Evolutionary conservation across 176 grass and related monocot species (phyloP), one percentile per base, ranked within the genome.

Genomic region (Puya raimondii): DNA sequence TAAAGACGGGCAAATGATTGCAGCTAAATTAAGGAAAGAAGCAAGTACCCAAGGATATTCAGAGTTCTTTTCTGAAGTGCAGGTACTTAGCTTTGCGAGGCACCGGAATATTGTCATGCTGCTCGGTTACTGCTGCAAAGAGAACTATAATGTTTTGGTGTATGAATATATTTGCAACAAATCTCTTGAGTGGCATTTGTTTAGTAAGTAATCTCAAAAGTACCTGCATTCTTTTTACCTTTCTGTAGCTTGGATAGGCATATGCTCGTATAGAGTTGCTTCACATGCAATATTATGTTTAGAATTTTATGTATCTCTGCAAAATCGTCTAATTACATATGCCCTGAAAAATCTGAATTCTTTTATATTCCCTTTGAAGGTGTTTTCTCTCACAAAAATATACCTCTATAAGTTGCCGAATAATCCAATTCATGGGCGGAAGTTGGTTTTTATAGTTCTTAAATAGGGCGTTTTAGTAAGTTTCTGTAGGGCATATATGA

Each of bases 121-220:
- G 48, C 75, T 91, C 61, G 88, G 88, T 25, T 91, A 91, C 58
- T 91, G 88, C 48, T 87, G 84, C 79, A 91, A 91, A 81, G 84
- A 91, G 80, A 91, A 77, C 51, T 69, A 84, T 70, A 91, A 91
- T 47, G 84, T 91, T 48, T 76, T 91, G 72, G 88, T 91, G 16
- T 84, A 91, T 23, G 88, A 91, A 64, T 91, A 84, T 67, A 82
- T 91, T 68, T 91, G 88, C 78, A 91, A 87, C 78, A 91, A 87
- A 59, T 91, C 88, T 29, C 81, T 91, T 0, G 74, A 87, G 47
- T 84, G 81, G 88, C 88, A 91, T 87, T 81, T 91, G 49, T 91
- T 91, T 56, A 81, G 84, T 91, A 82, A 49, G 76, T 84, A 13
- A 12, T 18, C 18, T 9, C 14, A 8, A n/a, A n/a, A 18, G 54